Conservation (phyloP, 495 filamentous ascomycete species). For the Bathelium albidoporum region DNA sequence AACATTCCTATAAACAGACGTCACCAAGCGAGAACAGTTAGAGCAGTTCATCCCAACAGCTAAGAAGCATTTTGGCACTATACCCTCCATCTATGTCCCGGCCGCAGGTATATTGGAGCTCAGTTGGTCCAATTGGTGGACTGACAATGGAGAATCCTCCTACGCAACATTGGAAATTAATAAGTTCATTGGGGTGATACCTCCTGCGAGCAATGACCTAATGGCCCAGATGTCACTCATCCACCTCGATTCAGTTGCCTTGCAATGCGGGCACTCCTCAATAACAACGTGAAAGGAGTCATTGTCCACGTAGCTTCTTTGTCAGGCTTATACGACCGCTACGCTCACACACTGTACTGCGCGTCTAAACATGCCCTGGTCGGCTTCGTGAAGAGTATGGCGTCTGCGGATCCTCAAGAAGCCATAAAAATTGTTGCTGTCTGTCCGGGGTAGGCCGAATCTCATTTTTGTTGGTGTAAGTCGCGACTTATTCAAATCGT, state of each 20-base stretch:
- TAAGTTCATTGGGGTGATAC: constrained; percentile 4
- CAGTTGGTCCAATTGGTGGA: not conserved
- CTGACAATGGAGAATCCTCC: not conserved
- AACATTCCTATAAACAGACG: constrained; percentile 28
- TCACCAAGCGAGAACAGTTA: constrained; percentile 26
- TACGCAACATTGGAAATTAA: not conserved
- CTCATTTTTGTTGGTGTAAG: not conserved
- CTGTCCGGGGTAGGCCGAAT: constrained; percentile 19
- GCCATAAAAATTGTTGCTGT: constrained; percentile 26
- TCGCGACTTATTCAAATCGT: not conserved
- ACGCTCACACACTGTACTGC: constrained; percentile 27
- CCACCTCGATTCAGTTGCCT: constrained; percentile 31
- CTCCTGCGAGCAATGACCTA: constrained; percentile 16
- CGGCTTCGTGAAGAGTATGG: constrained; percentile 29
- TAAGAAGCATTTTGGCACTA: constrained; percentile 25
- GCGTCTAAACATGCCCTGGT: constrained; percentile 31
- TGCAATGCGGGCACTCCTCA: constrained; percentile 28
- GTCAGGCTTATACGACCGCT: constrained; percentile 21
- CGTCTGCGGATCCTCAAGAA: constrained; percentile 24
- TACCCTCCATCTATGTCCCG: constrained; percentile 27
- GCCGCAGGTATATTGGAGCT: constrained; percentile 32
- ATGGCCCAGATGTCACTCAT: constrained; percentile 29
- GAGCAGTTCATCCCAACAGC: constrained; percentile 22
- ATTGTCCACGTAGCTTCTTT: constrained; percentile 20
- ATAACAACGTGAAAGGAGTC: constrained; percentile 26